phyloP scores from a whole-genome alignment of 2,329 filamentous ascomycete genomes.

The Neofusicoccum ribis region DNA sequence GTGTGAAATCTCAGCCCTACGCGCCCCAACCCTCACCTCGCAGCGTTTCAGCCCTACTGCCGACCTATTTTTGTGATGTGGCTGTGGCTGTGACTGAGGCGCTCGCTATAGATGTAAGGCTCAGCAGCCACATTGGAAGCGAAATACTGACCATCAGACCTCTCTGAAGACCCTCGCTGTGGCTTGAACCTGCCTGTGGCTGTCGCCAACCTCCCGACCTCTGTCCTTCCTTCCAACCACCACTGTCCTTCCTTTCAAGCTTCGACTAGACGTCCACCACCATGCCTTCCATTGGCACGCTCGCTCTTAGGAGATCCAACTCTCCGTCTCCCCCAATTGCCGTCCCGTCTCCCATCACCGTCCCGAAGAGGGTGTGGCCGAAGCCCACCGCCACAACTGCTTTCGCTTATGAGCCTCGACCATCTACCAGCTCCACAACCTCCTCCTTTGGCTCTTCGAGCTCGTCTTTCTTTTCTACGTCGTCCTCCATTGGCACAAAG shows the following conservation, averaged over 20 bases:
- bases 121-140: slow-evolving; percentile 7
- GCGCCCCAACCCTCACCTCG: background rate
- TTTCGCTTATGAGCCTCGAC: slow-evolving; percentile 9
- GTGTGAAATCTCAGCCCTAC: slow-evolving; percentile 14
- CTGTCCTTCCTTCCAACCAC: background rate
- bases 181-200: slow-evolving; percentile 13
- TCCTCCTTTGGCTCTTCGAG: background rate
- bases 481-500: background rate
- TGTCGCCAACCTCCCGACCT: background rate
- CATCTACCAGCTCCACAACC: background rate
- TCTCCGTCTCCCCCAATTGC: background rate
- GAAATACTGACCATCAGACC: background rate
- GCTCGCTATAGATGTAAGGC: slow-evolving; percentile 8
- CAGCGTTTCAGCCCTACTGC: background rate
- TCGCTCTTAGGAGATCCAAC: background rate
- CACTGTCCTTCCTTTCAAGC: background rate
- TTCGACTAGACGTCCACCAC: background rate
- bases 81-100: slow-evolving; percentile 5
- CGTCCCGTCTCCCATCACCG: slow-evolving; percentile 4
- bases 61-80: slow-evolving; percentile 12
- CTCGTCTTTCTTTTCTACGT: background rate
- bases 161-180: background rate
- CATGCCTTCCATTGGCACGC: slow-evolving; percentile 1
- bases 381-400: background rate
- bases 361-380: slow-evolving; percentile 5